Evolutionary conservation across 805 yeast genomes (phyloP).

Genomic region (Barnettozyma pratensis): DNA sequence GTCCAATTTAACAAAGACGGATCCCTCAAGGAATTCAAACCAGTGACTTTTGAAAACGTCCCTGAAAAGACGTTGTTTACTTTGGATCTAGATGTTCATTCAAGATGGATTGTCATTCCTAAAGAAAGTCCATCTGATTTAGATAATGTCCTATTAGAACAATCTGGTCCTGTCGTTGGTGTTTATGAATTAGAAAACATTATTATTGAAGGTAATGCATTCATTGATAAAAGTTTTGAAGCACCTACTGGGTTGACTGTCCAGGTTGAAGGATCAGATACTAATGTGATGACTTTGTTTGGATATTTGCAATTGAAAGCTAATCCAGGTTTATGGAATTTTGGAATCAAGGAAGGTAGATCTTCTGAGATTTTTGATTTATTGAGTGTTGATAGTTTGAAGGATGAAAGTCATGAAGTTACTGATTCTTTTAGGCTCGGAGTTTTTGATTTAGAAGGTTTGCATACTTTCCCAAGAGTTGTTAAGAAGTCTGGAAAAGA

Average conservation of each 20-base stretch:
- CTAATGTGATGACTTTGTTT: constrained; percentile 69
- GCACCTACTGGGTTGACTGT: constrained; percentile 21
- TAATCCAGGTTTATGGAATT: constrained; percentile 63
- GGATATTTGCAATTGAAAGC: constrained; percentile 82
- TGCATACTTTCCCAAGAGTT: constrained; percentile 40
- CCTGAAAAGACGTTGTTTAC: constrained; percentile 50
- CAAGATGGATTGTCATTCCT: constrained; percentile 62
- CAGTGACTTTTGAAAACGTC: constrained; percentile 37
- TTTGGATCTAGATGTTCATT: constrained; percentile 54
- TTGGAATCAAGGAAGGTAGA: constrained; percentile 40
- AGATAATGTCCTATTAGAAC: constrained; percentile 51
- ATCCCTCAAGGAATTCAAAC: constrained; percentile 20
- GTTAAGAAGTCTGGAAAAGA: constrained; percentile 37
- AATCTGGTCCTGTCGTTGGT: constrained; percentile 33
- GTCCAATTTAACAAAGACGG: constrained; percentile 28
- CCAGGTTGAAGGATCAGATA: constrained; percentile 37
- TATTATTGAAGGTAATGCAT: constrained; percentile 67
- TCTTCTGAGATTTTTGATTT: constrained; percentile 38
- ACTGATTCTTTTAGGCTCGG: constrained; percentile 26
- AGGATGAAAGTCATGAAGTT: background rate
- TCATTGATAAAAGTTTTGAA: constrained; percentile 31
- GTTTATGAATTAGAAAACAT: constrained; percentile 47
- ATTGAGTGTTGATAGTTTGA: constrained; percentile 27
- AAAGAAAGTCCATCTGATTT: constrained; percentile 51
- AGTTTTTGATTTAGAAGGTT: constrained; percentile 41